Evolutionary conservation across 495 filamentous ascomycete genomes (phyloP), one percentile per base, ranked within the genome.

Genomic region (Tuber aestivum): DNA sequence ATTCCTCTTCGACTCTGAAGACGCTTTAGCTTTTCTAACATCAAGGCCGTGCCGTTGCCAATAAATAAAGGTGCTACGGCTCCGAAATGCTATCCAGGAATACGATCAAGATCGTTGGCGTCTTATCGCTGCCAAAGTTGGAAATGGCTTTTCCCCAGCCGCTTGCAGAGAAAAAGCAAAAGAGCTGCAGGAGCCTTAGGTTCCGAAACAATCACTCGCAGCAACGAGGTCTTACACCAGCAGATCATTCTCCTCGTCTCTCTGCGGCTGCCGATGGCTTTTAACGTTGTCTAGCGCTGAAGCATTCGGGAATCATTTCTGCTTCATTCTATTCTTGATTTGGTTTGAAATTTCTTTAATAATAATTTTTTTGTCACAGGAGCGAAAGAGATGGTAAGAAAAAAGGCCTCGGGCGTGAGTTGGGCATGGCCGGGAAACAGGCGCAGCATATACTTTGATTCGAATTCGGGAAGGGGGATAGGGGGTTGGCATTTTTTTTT

Each of bases 21-120:
- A 69, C 56, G n/a, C 40, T 70, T 71, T 45, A 72, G n/a, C 35
- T 75, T 27, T 81, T 76, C 79, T 81, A 71, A 81, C 72, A 42
- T 71, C 74, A 77, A 79, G 50, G 68, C 20, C 44, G 72, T 77
- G 61, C 40, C 42, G 70, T 16, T 65, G 56, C 56, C 56, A 65
- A 65, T 65, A 37, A 75, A 79, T 79, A 44, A 79, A 97, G 94
- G 90, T 94, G 70, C 87, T 91, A 84, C 90, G 91, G 79, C 90
- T 97, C 77, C 90, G 89, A 65, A 90, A 87, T 69, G 94, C 94
- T 27, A 88, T 96, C 77, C 88, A 92, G 81, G 93, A 95, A 79
- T 97, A 97, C 85, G 93, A 97, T 81, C 90, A 92, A 83, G 93
- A 97, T 82, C 91, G 92, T 77, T 97, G 94, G 94, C 89, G 92